Conservation (phyloP, 768 basidiomycete genomes). For the Russula ochroleuca region DNA sequence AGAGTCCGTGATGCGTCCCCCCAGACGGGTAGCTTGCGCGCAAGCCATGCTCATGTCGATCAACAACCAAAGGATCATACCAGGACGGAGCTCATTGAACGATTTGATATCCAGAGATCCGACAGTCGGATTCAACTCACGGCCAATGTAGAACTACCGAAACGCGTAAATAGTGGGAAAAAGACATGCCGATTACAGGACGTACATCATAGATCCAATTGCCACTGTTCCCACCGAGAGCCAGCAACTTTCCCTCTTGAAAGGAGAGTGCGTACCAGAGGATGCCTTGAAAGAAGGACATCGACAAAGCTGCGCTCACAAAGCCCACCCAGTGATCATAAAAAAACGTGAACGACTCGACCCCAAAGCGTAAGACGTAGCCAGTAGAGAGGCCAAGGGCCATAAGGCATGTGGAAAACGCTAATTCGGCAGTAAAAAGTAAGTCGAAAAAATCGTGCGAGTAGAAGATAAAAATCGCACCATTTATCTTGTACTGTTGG, state of each 20-base stretch:
- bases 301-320: constrained; percentile 72
- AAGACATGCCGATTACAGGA: constrained; percentile 19
- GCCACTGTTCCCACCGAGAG: constrained; percentile 89
- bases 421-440: constrained; percentile 39
- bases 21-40: constrained; percentile 79
- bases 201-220: constrained; percentile 87
- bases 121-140: constrained; percentile 86
- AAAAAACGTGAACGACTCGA: constrained; percentile 78
- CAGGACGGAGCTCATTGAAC: constrained; percentile 81
- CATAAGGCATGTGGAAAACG: constrained; percentile 82
- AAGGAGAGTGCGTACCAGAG: constrained; percentile 72
- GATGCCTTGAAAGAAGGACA: constrained; percentile 71
- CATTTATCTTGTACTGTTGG: constrained; percentile 92
- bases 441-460: not conserved
- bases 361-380: constrained; percentile 67
- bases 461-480: constrained; percentile 42
- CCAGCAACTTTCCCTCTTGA: constrained; percentile 64
- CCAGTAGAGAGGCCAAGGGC: constrained; percentile 70
- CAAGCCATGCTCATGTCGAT: constrained; percentile 89
- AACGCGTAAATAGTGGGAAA: not conserved
- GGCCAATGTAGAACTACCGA: constrained; percentile 84
- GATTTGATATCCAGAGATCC: constrained; percentile 72
- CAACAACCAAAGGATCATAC: constrained; percentile 88
- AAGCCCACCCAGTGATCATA: constrained; percentile 93
- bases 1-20: constrained; percentile 77